Percentiles rank a stretch among this genome's conserved stretches.
These are phyloP conservation scores for Pulveroboletus ravenelii DNA, from an alignment of 768 basidiomycete genomes.

Conservation along the genomic window DNA sequence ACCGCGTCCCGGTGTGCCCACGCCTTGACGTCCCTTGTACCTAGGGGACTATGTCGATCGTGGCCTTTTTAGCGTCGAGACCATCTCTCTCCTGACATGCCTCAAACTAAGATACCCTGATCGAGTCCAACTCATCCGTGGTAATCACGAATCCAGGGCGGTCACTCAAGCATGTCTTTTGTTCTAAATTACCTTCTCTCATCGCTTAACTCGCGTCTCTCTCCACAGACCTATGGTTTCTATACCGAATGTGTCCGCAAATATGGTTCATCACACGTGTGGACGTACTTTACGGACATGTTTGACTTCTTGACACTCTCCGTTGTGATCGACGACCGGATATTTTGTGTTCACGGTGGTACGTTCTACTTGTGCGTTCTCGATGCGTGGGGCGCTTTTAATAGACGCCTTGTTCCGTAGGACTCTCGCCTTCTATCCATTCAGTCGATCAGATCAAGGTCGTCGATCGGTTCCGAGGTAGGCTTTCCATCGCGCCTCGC, in stretches of 20 bases:
- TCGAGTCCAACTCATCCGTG: constrained; percentile 92
- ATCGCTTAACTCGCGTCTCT: constrained; percentile 15
- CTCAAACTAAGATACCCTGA: constrained; percentile 96
- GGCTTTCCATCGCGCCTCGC: constrained; percentile 17
- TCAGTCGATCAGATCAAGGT: constrained; percentile 99
- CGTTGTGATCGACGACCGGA: constrained; percentile 97
- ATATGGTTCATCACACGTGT: constrained; percentile 92
- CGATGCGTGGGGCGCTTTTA: background rate
- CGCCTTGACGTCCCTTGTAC: background rate
- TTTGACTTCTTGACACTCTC: constrained; percentile 98
- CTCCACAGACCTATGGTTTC: constrained; percentile 88
- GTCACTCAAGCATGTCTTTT: constrained; percentile 83
- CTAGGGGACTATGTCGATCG: constrained; percentile 98
- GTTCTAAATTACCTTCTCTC: background rate
- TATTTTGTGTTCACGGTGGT: constrained; percentile 99
- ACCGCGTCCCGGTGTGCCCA: constrained; percentile 1
- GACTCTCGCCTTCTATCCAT: constrained; percentile 95
- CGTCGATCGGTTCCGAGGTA: constrained; percentile 96
- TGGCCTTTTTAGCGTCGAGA: constrained; percentile 96
- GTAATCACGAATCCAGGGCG: constrained; percentile 96
- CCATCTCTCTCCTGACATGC: constrained; percentile 94
- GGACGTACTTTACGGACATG: constrained; percentile 99
- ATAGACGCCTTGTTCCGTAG: constrained; percentile 36
- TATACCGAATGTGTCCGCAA: constrained; percentile 98
- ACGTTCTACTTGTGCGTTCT: constrained; percentile 14